Conservation (phyloP, 192 early-diverging fungal species). For the Diversispora epigaea region DNA sequence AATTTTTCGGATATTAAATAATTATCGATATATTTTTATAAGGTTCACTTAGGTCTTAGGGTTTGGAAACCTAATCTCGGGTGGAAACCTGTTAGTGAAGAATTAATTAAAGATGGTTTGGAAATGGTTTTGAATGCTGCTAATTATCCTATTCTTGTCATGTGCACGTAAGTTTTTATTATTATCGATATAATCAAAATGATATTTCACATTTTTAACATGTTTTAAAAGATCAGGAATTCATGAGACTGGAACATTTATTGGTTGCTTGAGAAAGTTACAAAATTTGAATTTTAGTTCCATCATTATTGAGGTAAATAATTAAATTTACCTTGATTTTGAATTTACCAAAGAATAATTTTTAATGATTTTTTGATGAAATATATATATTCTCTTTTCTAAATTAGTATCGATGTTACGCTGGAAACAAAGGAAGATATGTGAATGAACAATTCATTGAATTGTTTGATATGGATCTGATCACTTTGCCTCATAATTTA, state of each 20-base stretch:
- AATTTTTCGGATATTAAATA: too few species aligned
- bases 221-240: constrained; percentile 68
- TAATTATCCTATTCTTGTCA: constrained; percentile 85
- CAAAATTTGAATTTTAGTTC: constrained; percentile 98
- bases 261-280: constrained; percentile 91
- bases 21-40: background rate
- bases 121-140: constrained; percentile 78
- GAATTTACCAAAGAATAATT: constrained; percentile 6
- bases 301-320: constrained; percentile 82
- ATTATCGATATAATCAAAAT: background rate
- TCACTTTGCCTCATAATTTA: constrained; percentile 74
- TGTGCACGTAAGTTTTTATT: constrained; percentile 72
- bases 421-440: constrained; percentile 82
- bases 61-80: constrained; percentile 68
- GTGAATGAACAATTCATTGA: constrained; percentile 95
- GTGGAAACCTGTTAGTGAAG: constrained; percentile 93
- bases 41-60: constrained; percentile 63
- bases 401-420: constrained; percentile 84
- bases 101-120: constrained; percentile 93
- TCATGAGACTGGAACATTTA: constrained; percentile 89
- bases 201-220: background rate
- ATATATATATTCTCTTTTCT: background rate
- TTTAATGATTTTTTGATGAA: constrained; percentile 1
- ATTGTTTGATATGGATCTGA: constrained; percentile 88
- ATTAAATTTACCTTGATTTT: background rate